Percentiles rank a stretch among this genome's conserved stretches.
Evolutionary conservation across 768 basidiomycete genomes (phyloP).

Genomic region (Phallus indusiatus): DNA sequence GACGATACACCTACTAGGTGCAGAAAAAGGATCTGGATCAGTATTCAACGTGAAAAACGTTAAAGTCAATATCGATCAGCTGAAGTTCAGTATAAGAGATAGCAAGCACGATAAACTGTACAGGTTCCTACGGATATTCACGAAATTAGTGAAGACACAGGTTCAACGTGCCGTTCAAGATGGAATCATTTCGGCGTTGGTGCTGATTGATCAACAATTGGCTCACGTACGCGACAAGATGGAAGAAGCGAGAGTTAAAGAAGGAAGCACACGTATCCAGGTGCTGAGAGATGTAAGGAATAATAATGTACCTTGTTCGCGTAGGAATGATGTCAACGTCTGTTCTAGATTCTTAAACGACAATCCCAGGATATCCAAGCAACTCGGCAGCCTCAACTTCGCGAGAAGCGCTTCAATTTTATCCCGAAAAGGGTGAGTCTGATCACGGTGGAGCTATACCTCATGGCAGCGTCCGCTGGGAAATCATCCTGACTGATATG

Average conservation of each 20-base stretch:
- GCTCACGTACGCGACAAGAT: constrained; percentile 77
- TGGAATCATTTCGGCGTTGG: constrained; percentile 70
- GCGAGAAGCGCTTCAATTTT: constrained; percentile 66
- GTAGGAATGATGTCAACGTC: not conserved
- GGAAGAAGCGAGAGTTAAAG: constrained; percentile 46
- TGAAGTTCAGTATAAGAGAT: constrained; percentile 88
- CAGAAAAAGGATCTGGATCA: constrained; percentile 54
- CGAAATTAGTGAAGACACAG: constrained; percentile 68
- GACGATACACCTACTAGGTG: constrained; percentile 48
- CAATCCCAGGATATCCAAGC: constrained; percentile 35
- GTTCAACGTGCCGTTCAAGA: constrained; percentile 52
- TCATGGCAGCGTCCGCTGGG: too few relatives aligned
- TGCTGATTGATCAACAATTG: constrained; percentile 84
- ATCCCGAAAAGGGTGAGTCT: constrained; percentile 46
- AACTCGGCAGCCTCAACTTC: constrained; percentile 30
- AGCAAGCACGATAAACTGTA: constrained; percentile 85
- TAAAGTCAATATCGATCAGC: constrained; percentile 71
- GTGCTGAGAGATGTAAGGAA: constrained; percentile 46
- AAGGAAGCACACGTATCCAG: constrained; percentile 35
- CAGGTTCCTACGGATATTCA: constrained; percentile 73
- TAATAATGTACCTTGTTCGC: not conserved
- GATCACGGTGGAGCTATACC: too few relatives aligned
- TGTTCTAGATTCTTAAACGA: constrained; percentile 43
- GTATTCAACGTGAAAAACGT: constrained; percentile 68
- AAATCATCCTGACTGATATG: not conserved